phyloP scores from a whole-genome alignment of 805 yeast species.

The Torulaspora quercuum region DNA sequence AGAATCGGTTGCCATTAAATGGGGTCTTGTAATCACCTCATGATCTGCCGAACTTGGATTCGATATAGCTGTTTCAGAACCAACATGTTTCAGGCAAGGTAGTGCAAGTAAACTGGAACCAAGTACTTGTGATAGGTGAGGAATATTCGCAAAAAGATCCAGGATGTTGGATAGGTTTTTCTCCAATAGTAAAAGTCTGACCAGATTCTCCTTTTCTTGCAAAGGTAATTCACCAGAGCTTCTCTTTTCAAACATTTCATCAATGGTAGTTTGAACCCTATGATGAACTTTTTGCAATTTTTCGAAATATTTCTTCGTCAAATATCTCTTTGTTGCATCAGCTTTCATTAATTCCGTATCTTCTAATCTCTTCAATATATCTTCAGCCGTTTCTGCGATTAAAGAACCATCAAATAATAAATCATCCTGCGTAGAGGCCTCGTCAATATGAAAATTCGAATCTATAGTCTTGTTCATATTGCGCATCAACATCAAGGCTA shows the following conservation, averaged over 20 bases:
- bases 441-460: constrained; percentile 35
- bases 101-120: constrained; percentile 7
- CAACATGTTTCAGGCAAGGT: constrained; percentile 22
- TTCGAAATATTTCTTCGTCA: constrained; percentile 41
- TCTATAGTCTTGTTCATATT: constrained; percentile 67
- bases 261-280: constrained; percentile 48
- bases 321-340: constrained; percentile 38
- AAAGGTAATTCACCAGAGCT: constrained; percentile 50
- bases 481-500: constrained; percentile 76
- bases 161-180: constrained; percentile 59
- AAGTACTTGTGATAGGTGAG: constrained; percentile 18
- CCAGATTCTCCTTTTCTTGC: constrained; percentile 71
- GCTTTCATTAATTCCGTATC: constrained; percentile 36
- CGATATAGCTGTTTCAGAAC: constrained; percentile 15
- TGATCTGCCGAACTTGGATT: constrained; percentile 12
- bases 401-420: constrained; percentile 72
- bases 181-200: constrained; percentile 66
- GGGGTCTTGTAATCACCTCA: constrained; percentile 44
- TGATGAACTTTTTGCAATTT: constrained; percentile 38
- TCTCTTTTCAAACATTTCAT: constrained; percentile 56
- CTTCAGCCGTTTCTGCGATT: constrained; percentile 70
- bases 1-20: constrained; percentile 67
- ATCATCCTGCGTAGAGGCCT: constrained; percentile 47
- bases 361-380: constrained; percentile 46
- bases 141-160: constrained; percentile 36